These are phyloP conservation scores for Eleusine indica DNA, from an alignment of 176 grass and related monocot species.

Conservation along the genomic window DNA sequence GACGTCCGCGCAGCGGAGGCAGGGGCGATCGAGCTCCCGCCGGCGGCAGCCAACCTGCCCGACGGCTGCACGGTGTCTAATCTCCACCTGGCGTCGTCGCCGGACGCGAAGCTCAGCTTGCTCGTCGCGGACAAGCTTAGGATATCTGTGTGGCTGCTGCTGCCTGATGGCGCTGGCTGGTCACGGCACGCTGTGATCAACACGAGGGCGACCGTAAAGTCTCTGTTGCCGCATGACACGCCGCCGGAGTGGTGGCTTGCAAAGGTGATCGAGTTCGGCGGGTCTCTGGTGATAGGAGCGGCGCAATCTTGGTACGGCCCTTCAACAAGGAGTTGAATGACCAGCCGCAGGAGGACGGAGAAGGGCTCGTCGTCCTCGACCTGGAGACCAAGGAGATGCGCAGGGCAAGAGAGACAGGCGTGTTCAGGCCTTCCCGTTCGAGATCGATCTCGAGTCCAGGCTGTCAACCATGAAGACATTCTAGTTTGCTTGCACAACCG, in stretches of 20 bases:
- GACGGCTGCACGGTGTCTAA: no score
- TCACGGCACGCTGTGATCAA: neutral
- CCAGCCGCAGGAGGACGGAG: no score
- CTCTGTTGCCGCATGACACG: neutral
- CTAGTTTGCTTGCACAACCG: no score
- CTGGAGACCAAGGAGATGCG: neutral
- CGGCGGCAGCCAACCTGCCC: neutral
- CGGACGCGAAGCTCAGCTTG: no score
- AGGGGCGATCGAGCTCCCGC: neutral
- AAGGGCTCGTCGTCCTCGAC: neutral
- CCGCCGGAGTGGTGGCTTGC: neutral
- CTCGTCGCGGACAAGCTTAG: neutral
- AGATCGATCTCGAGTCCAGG: neutral
- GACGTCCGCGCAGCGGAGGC: neutral
- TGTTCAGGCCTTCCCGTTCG: neutral
- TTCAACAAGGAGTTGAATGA: neutral
- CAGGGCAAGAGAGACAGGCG: neutral
- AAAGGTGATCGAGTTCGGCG: neutral
- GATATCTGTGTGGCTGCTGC: neutral
- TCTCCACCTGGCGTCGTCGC: no score
- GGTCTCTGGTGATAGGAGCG: neutral
- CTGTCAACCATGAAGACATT: neutral
- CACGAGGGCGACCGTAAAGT: neutral
- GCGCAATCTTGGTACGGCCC: neutral
- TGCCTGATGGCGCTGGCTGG: neutral